These are phyloP conservation scores for Cladophialophora exuberans DNA, from an alignment of 2,329 filamentous ascomycete genomes.

Conservation along the genomic window DNA sequence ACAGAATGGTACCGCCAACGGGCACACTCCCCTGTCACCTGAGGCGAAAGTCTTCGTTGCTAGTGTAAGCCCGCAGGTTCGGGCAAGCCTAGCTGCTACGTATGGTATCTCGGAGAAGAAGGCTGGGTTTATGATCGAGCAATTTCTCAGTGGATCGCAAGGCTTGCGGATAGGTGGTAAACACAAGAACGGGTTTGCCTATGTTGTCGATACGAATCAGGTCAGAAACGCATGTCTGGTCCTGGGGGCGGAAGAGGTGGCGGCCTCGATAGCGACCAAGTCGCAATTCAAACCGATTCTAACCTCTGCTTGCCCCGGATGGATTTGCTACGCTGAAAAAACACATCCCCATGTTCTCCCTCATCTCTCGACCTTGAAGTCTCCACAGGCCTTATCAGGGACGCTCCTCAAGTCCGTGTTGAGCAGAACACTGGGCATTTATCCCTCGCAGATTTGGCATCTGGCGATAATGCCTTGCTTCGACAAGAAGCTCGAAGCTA, in stretches of 20 bases:
- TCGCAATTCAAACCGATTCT: slow-evolving; percentile 53
- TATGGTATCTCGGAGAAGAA: slow-evolving; percentile 73
- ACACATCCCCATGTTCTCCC: slow-evolving; percentile 92
- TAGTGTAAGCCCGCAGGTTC: slow-evolving; percentile 87
- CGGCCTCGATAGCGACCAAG: slow-evolving; percentile 42
- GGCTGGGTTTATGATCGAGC: slow-evolving; percentile 80
- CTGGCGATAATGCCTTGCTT: slow-evolving; percentile 97
- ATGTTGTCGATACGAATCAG: slow-evolving; percentile 87
- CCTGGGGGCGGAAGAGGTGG: slow-evolving; percentile 73
- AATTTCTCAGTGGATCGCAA: slow-evolving; percentile 71
- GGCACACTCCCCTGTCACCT: slow-evolving; percentile 35
- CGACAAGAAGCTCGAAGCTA: slow-evolving; percentile 97
- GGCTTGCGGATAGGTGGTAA: slow-evolving; percentile 72
- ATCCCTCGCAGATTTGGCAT: slow-evolving; percentile 86
- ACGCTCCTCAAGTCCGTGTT: slow-evolving; percentile 87
- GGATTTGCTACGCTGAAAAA: slow-evolving; percentile 99
- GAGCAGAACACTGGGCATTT: slow-evolving; percentile 70
- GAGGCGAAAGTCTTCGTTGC: slow-evolving; percentile 83
- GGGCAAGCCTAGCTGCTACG: slow-evolving; percentile 85
- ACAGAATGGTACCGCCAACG: slow-evolving; percentile 51
- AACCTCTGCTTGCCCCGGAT: slow-evolving; percentile 90
- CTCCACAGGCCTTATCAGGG: slow-evolving; percentile 87
- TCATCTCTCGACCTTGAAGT: slow-evolving; percentile 88
- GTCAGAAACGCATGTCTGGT: slow-evolving; percentile 83
- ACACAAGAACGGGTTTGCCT: slow-evolving; percentile 77